Evolutionary conservation across 2,329 filamentous ascomycete species (phyloP).

Genomic region (Aspergillus neotritici): DNA sequence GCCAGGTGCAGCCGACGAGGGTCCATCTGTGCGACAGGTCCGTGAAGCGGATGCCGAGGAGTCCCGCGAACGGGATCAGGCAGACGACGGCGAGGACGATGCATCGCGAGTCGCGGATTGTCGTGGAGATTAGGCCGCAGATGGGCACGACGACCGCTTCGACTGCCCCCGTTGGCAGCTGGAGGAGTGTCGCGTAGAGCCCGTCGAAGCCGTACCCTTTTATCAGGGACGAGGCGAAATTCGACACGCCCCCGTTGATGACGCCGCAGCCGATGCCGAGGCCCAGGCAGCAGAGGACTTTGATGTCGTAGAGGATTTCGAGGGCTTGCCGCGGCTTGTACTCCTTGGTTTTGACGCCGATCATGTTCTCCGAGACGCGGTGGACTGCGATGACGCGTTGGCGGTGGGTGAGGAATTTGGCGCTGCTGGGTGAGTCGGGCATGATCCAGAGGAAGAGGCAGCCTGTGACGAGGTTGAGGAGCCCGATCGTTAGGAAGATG

Average conservation of each 20-base stretch:
- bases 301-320: conserved; percentile 38
- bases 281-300: conserved; percentile 34
- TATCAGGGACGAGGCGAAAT: conserved; percentile 45
- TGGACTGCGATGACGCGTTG: conserved; percentile 38
- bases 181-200: conserved; percentile 28
- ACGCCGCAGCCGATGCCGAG: conserved; percentile 43
- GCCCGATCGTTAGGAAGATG: conserved; percentile 39
- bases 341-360: conserved; percentile 36
- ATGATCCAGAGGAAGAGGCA: conserved; percentile 30
- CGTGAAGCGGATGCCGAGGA: conserved; percentile 49
- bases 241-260: conserved; percentile 47
- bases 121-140: conserved; percentile 42
- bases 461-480: conserved; percentile 43
- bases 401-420: conserved; percentile 35
- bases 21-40: conserved; percentile 43
- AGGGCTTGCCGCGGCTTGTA: conserved; percentile 32
- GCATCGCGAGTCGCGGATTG: conserved; percentile 38
- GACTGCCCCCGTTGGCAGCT: conserved; percentile 32
- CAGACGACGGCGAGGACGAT: conserved; percentile 26
- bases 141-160: conserved; percentile 26
- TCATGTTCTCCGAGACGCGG: conserved; percentile 39
- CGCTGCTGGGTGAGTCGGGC: conserved; percentile 35
- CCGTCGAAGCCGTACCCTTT: conserved; percentile 38
- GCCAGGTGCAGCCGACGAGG: conserved; percentile 50
- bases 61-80: conserved; percentile 38